Evolutionary conservation across 768 basidiomycete genomes (phyloP), one percentile per base, ranked within the genome.

Genomic region (Terana coerulea): DNA sequence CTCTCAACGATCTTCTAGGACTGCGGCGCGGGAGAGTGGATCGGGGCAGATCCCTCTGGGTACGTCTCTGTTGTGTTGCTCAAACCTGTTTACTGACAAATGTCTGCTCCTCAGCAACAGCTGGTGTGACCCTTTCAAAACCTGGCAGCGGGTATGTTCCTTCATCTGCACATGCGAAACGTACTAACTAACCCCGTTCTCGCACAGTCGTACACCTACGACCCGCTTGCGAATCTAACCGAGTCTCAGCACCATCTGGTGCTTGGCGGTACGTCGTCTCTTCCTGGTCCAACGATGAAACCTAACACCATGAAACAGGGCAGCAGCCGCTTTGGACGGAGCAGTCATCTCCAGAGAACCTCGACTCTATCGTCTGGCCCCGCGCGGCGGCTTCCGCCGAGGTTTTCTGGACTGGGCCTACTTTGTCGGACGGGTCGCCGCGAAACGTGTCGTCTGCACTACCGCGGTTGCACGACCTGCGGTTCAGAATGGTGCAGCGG

Each of bases 61-160:
- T 67, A 44, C 25, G 65, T 22, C 1, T 12, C 9, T 39, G 9
- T 10, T 7, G 7, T 39, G 17, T 11, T 10, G 7, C 17, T 19
- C 7, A 7, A 39, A 7, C 11, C 37, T 37, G 42, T 22, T 5
- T 25, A 22, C 6, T 54, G 3, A 25, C 8, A 22, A 19, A 34
- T 19, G 2, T 12, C 11, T 7, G 28, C 22, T 11, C 12, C 33
- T 51, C 57, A 42, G 75, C 74, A 79, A 80, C 52, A 83, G 81
- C 60, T 88, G 86, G 84, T 88, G 84, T 59, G 83, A 84, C 56
- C 84, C 86, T 1, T 88, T 84, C 79, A 88, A 88, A 67, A 81
- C 82, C 6, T 91, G 88, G 88, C 81, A 86, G 62, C 77, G 79
- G 68, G 84, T 86, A 49, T n/a, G n/a, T n/a, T n/a, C n/a, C n/a